Percentiles rank a stretch among this genome's conserved stretches.
Conservation (phyloP, 2,329 filamentous ascomycete genomes). For the Arthrobotrys sphaeroides region DNA sequence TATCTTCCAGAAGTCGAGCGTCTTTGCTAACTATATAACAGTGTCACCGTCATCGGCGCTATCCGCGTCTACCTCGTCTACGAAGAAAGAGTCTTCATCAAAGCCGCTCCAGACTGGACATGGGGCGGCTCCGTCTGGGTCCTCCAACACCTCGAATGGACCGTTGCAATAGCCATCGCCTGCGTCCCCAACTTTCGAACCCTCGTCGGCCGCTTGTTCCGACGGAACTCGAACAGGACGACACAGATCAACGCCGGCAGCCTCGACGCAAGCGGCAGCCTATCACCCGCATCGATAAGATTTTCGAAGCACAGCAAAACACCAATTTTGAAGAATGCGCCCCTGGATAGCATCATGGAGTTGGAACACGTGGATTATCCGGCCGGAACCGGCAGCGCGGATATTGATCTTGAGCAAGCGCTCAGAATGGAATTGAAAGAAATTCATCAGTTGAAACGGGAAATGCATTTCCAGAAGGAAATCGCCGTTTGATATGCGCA, state of each 20-base stretch:
- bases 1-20: neutral
- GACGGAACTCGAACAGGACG: conserved; percentile 1
- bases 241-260: conserved; percentile 29
- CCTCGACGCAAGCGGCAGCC: conserved; percentile 36
- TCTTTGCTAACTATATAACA: neutral
- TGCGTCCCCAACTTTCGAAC: conserved; percentile 49
- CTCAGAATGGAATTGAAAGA: conserved; percentile 47
- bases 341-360: conserved; percentile 51
- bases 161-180: conserved; percentile 43
- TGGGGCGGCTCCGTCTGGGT: conserved; percentile 52
- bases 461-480: conserved; percentile 37
- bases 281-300: conserved; percentile 49
- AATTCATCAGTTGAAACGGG: conserved; percentile 40
- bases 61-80: conserved; percentile 50
- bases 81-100: conserved; percentile 50
- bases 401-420: conserved; percentile 50
- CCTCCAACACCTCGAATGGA: conserved; percentile 51
- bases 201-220: conserved; percentile 34
- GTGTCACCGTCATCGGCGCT: conserved; percentile 47
- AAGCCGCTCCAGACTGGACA: conserved; percentile 46
- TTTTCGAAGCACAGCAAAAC: conserved; percentile 53
- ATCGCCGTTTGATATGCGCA: neutral
- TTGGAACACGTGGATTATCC: conserved; percentile 51
- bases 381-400: conserved; percentile 42
- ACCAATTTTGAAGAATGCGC: conserved; percentile 44